These are phyloP conservation scores for Candida germanica DNA, from an alignment of 805 yeast species.

Conservation along the genomic window DNA sequence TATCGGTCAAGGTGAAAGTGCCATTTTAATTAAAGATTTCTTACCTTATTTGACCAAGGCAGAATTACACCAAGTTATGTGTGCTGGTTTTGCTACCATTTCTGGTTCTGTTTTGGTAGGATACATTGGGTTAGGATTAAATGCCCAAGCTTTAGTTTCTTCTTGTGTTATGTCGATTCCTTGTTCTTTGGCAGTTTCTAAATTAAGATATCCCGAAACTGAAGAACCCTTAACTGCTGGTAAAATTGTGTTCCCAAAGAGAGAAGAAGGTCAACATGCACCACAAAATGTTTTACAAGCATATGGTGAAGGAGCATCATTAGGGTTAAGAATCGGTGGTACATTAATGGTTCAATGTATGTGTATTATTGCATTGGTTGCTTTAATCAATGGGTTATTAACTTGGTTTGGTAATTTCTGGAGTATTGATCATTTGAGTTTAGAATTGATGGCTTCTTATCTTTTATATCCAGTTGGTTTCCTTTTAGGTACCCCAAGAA, in stretches of 20 bases:
- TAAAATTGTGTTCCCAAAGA: conserved; percentile 45
- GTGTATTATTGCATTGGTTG: conserved; percentile 60
- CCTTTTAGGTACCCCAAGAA: conserved; percentile 52
- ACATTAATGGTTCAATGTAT: conserved; percentile 55
- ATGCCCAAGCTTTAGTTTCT: conserved; percentile 60
- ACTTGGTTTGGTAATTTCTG: conserved; percentile 63
- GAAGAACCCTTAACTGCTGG: conserved; percentile 53
- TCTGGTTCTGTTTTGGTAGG: conserved; percentile 63
- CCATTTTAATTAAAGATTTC: conserved; percentile 57
- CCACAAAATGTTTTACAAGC: conserved; percentile 56
- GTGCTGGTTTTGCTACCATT: conserved; percentile 62
- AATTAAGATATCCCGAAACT: conserved; percentile 57
- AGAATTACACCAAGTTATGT: conserved; percentile 60
- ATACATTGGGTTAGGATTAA: conserved; percentile 60
- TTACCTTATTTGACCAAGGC: conserved; percentile 57
- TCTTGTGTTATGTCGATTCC: conserved; percentile 71
- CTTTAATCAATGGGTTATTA: conserved; percentile 52
- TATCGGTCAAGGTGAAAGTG: conserved; percentile 64
- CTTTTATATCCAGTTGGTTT: conserved; percentile 59
- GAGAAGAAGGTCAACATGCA: conserved; percentile 26
- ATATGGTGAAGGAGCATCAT: conserved; percentile 54
- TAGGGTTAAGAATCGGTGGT: conserved; percentile 56
- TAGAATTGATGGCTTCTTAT: conserved; percentile 57
- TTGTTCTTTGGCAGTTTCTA: conserved; percentile 58
- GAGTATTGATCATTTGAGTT: conserved; percentile 51